phyloP scores from a whole-genome alignment of 495 filamentous ascomycete genomes.

The Pseudoneurospora amorphoporcata region DNA sequence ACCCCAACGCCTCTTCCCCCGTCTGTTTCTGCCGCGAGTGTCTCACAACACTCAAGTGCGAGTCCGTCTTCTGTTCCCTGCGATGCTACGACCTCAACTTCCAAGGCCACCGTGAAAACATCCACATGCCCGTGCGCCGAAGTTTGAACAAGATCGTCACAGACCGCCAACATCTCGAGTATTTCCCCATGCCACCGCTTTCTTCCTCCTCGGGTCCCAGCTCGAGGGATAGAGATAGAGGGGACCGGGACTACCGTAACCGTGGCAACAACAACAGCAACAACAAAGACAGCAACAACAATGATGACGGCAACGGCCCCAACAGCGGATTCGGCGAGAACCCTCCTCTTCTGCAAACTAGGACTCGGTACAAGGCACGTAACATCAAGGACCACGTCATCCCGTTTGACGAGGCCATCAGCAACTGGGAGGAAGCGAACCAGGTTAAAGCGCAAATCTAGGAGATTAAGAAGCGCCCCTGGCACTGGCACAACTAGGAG shows the following conservation, averaged over 20 bases:
- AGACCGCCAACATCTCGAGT: conserved; percentile 22
- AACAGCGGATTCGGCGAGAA: neutral
- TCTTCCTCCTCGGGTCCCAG: neutral
- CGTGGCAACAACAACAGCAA: neutral
- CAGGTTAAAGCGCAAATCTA: conserved; percentile 8
- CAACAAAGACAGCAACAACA: neutral
- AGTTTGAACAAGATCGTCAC: conserved; percentile 9
- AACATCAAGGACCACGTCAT: conserved; percentile 21
- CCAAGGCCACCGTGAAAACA: conserved; percentile 27
- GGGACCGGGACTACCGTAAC: conserved; percentile 1
- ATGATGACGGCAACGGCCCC: neutral
- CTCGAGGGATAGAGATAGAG: neutral
- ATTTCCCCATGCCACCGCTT: conserved; percentile 1
- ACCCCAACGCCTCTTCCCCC: neutral
- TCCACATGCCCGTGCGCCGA: conserved; percentile 27
- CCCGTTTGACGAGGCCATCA: conserved; percentile 19
- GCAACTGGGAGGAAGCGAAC: conserved; percentile 27
- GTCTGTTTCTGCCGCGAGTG: conserved; percentile 33
- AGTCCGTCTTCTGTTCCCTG: conserved; percentile 29
- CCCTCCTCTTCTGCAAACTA: neutral
- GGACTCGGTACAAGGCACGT: conserved; percentile 20
- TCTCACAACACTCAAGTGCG: conserved; percentile 19
- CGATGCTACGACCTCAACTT: conserved; percentile 32
- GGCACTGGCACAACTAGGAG: neutral
- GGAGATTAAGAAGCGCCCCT: neutral